Evolutionary conservation across 2,329 filamentous ascomycete genomes (phyloP).

Genomic region (Beauveria asiatica): DNA sequence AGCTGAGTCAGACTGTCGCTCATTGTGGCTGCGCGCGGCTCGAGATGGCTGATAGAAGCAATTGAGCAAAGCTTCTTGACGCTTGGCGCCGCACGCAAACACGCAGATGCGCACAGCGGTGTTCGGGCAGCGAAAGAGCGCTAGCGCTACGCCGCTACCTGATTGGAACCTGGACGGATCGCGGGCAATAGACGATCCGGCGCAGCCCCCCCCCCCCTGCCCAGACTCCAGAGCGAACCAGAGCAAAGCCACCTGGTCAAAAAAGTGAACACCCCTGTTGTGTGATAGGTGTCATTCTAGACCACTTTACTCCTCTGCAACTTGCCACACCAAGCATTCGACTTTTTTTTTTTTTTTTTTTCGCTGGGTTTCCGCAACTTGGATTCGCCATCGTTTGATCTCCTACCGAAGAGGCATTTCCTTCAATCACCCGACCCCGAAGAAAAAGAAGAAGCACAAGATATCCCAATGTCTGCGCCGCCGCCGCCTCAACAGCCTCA

Average conservation of each 20-base stretch:
- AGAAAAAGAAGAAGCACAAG: no score
- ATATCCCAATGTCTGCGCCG: constrained; percentile 7
- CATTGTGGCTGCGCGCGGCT: constrained; percentile 37
- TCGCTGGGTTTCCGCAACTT: not conserved
- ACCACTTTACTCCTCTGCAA: not conserved
- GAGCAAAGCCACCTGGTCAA: constrained; percentile 10
- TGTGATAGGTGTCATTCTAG: constrained; percentile 15
- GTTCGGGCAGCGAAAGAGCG: not conserved
- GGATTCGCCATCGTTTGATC: not conserved
- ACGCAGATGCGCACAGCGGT: not conserved
- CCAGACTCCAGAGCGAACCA: not conserved
- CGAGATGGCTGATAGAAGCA: not conserved
- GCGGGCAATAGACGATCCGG: constrained; percentile 25
- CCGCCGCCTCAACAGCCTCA: constrained; percentile 14
- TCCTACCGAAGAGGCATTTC: not conserved
- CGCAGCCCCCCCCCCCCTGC: not conserved
- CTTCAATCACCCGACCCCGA: no score
- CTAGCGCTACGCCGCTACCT: not conserved
- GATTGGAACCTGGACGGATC: constrained; percentile 7
- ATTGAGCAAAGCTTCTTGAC: not conserved
- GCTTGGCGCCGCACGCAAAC: not conserved
- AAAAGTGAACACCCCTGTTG: constrained; percentile 31
- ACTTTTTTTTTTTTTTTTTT: not conserved
- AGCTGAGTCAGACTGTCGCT: constrained; percentile 72
- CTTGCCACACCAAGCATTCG: constrained; percentile 2